Evolutionary conservation across 2,329 filamentous ascomycete genomes (phyloP), one percentile per base, ranked within the genome.

Genomic region (Pseudogymnoascus sp.): DNA sequence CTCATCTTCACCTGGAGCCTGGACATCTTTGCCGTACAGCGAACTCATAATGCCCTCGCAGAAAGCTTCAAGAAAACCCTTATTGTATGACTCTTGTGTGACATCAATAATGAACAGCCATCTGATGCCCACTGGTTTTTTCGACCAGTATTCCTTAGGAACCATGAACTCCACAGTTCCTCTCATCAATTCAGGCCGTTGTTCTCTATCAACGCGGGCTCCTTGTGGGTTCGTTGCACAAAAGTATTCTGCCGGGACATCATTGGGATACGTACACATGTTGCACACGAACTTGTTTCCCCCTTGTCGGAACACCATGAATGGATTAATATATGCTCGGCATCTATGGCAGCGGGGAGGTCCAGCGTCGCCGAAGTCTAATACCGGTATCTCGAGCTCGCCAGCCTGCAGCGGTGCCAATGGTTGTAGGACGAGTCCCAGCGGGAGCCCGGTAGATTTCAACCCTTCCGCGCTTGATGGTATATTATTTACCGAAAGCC

Each of bases 221-320:
- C 94, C 94, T 60, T 90, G 86, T 3, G 90, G 90, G 68, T 90
- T 92, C 23, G 90, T 90, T 15, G 94, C 92, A 59, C 90, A 88
- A 72, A 95, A 99, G 74, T 99, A 99, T 70, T 96, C 92, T 1
- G 89, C 75, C 0, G 90, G 79, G 0, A 95, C 95, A 69, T 99
- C 94, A 71, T 97, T 99, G 57, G 94, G 91, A 72, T 97, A 95
- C 19, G 89, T 94, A 76, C 94, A 99, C 75, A 99, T 89, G 71
- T 99, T 99, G 77, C 94, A 99, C 58, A 96, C 90, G 71, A 96
- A 95, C 72, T 95, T 96, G 75, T 92, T 96, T 61, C 94, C 94
- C 35, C 92, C 92, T 13, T 88, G 87, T 61, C 88, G 83, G 79
- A 99, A 99, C 70, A 92, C 89, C 94, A 99, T 97, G 72, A 99